These are phyloP conservation scores for Cryptococcus deneoformans DNA, from an alignment of 1,284 basidiomycete species.

Conservation along the genomic window DNA sequence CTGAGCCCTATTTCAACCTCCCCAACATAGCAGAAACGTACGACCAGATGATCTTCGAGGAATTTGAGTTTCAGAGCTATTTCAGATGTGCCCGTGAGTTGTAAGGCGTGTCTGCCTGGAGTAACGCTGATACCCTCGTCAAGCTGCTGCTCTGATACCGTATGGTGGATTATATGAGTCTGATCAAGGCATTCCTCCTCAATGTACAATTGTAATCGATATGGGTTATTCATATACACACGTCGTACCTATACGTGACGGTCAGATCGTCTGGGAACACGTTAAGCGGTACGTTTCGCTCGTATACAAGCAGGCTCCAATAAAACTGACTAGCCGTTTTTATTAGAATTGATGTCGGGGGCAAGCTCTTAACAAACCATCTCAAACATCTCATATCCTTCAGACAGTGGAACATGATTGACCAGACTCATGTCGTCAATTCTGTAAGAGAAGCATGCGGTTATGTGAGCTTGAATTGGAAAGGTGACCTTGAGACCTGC, in stretches of 20 bases:
- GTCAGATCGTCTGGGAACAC: slow-evolving; percentile 70
- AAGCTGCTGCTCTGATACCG: slow-evolving; percentile 74
- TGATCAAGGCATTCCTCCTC: slow-evolving; percentile 57
- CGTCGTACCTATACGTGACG: slow-evolving; percentile 76
- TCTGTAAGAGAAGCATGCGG: slow-evolving; percentile 82
- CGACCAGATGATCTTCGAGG: slow-evolving; percentile 92
- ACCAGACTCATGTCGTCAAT: slow-evolving; percentile 89
- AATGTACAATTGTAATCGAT: slow-evolving; percentile 81
- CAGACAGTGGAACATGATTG: slow-evolving; percentile 97
- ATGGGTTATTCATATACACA: slow-evolving; percentile 92
- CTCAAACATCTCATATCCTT: slow-evolving; percentile 91
- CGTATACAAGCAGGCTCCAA: background rate
- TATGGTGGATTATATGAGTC: slow-evolving; percentile 63
- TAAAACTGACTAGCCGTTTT: background rate
- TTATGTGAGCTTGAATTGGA: slow-evolving; percentile 76
- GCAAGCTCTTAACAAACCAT: slow-evolving; percentile 91
- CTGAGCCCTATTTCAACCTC: slow-evolving; percentile 90
- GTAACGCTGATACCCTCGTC: background rate
- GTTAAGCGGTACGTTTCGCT: slow-evolving; percentile 64
- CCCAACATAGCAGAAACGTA: slow-evolving; percentile 87
- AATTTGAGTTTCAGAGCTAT: slow-evolving; percentile 87
- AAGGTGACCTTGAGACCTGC: slow-evolving; percentile 69
- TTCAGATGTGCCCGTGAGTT: slow-evolving; percentile 73
- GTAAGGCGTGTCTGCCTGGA: background rate
- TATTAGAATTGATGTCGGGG: slow-evolving; percentile 84